phyloP scores from a whole-genome alignment of 2,329 filamentous ascomycete genomes.

The Aureobasidium sp. region DNA sequence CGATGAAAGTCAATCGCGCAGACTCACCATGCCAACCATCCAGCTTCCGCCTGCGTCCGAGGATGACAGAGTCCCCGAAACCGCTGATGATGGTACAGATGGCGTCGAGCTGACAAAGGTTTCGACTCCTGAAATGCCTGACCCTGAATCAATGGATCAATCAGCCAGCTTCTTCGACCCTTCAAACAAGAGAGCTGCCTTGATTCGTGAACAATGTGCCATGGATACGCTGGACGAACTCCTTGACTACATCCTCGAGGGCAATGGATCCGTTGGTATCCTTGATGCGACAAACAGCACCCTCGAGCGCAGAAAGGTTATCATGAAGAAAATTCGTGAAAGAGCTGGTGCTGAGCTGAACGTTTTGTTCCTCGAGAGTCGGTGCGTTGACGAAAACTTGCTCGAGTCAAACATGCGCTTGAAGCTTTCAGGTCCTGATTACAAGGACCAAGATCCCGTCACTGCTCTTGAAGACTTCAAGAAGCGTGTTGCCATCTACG shows the following conservation, averaged over 20 bases:
- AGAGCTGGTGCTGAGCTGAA: slow-evolving; percentile 79
- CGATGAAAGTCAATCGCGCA: neutral
- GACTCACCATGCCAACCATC: neutral
- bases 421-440: slow-evolving; percentile 92
- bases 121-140: slow-evolving; percentile 17
- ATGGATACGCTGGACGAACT: slow-evolving; percentile 89
- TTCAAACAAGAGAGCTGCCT: slow-evolving; percentile 71
- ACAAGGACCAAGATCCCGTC: slow-evolving; percentile 83
- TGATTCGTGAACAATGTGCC: slow-evolving; percentile 83
- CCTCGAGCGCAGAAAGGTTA: slow-evolving; percentile 69
- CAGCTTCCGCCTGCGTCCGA: slow-evolving; percentile 5
- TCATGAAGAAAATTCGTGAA: slow-evolving; percentile 56
- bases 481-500: slow-evolving; percentile 83
- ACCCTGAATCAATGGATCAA: slow-evolving; percentile 18
- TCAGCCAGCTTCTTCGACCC: slow-evolving; percentile 89
- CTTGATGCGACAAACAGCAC: slow-evolving; percentile 98
- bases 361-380: slow-evolving; percentile 90
- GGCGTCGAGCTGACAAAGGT: slow-evolving; percentile 24
- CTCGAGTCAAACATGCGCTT: slow-evolving; percentile 95
- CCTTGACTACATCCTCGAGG: slow-evolving; percentile 75
- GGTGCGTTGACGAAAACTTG: slow-evolving; percentile 76
- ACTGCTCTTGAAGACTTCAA: slow-evolving; percentile 86
- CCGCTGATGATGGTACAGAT: slow-evolving; percentile 14
- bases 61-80: neutral
- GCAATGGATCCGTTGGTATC: slow-evolving; percentile 85